Conservation (phyloP, 768 basidiomycete species). For the Kwoniella dendrophila region DNA sequence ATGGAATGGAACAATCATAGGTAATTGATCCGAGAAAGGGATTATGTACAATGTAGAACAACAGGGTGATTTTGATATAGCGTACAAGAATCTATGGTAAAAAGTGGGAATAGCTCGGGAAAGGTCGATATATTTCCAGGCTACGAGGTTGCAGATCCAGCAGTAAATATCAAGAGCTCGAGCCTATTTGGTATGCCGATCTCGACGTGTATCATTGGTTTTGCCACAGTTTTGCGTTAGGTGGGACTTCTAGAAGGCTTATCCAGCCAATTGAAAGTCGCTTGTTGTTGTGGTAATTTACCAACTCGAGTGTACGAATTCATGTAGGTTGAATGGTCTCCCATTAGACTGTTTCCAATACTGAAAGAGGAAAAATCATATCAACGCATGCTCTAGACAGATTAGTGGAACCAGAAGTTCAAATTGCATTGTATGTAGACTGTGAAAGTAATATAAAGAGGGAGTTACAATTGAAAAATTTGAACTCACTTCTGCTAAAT, state of each 20-base stretch:
- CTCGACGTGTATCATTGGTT: too few species aligned
- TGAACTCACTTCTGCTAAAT: slow-evolving; percentile 36
- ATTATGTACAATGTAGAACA: too few species aligned
- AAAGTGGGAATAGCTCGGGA: too few species aligned
- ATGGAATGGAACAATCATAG: too few species aligned
- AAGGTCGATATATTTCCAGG: too few species aligned
- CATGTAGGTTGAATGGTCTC: slow-evolving; percentile 25
- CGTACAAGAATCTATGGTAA: too few species aligned
- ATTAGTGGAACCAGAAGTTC: neutral
- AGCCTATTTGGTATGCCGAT: too few species aligned
- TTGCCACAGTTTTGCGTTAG: too few species aligned
- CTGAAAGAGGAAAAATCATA: slow-evolving; percentile 5
- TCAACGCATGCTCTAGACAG: neutral
- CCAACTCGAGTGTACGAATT: slow-evolving; percentile 29
- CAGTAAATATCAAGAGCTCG: too few species aligned
- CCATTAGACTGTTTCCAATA: slow-evolving; percentile 28
- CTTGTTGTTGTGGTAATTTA: neutral
- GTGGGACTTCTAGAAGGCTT: neutral
- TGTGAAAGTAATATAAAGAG: neutral
- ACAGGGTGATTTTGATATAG: too few species aligned
- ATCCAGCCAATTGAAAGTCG: neutral
- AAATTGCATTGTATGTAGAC: neutral
- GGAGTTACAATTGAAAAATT: neutral
- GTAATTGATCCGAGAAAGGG: too few species aligned
- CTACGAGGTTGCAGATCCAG: too few species aligned